Base-by-base conservation (phyloP, 2,329 filamentous ascomycete genomes). In the Hymenoscyphus scutula region DNA sequence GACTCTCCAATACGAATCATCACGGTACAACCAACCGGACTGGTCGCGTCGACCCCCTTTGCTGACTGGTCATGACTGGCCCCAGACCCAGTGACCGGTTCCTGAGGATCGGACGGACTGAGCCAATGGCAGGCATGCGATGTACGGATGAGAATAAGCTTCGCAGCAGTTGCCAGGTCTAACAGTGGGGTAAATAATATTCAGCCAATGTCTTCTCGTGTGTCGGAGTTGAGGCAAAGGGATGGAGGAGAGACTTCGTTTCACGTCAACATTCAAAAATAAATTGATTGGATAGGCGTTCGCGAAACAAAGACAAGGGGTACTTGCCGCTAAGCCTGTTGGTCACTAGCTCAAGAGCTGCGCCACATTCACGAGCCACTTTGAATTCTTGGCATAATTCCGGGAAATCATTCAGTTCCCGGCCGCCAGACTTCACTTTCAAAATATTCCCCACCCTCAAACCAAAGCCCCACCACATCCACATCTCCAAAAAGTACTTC, bases 191-290 rank as follows among this genome's bases (percentile, higher is more conserved):
- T 19, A 6, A 51, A 13, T 8, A 5, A 19, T 25, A 13, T 19
- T 51, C 45, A 51, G 45, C 45, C 45, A 51, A 51, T 51, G 45
- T 15, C 19, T 51, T 51, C 45, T 25, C 45, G 19, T 51, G 19
- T 25, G 19, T 25, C 25, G 45, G 45, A 51, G 45, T 25, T 25
- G 19, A 51, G 19, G 45, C 45, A 19, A 23, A 23, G 41, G 23
- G 41, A 11, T n/a, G 5, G 19, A 3, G 15, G 10, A 8, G 17
- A 19, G 19, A 3, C 11, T 25, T 48, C 7, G 41, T 51, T 51
- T 51, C 45, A 51, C 45, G 45, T 51, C 19, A 51, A 51, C 45
- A 11, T 51, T 51, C 19, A 51, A 51, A 51, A 23, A 51, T 51
- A 13, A 23, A 23, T 23, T 51, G 45, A 51, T 51, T 51, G 8